Evolutionary conservation across 2,329 filamentous ascomycete genomes (phyloP), one percentile per base, ranked within the genome.

Genomic region (Colletotrichum eremochloae): DNA sequence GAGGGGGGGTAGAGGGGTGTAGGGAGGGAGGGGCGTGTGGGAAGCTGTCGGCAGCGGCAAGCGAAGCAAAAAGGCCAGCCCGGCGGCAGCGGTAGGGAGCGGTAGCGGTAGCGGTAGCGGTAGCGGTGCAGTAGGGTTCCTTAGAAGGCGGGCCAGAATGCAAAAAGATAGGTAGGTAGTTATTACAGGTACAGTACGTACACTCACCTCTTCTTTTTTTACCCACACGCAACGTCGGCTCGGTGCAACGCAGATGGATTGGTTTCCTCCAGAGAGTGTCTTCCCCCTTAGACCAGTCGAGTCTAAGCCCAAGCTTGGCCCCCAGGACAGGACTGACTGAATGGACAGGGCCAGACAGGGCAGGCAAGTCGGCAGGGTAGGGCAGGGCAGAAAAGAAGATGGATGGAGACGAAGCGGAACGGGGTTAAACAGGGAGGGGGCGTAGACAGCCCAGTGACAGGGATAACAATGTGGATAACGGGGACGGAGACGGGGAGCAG

Each of bases 41-140:
- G 44, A 42, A 42, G 14, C 61, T 77, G 44, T 62, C 56, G 63
- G 68, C 53, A 69, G 67, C 67, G 36, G 61, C 68, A 71, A 71
- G 63, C 63, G 31, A 46, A 29, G 63, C 44, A 48, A 60, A 66
- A 44, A 57, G 53, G 33, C 44, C 48, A 67, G 64, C 48, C 36
- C 24, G 24, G 60, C 60, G 60, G 60, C 33, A 63, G 31, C 60
- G 20, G 44, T 62, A 63, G 46, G 36, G 29, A 42, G 56, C 33
- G 55, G 63, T 63, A 63, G 46, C 46, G 44, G 33, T 24, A 44
- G 56, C 33, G 56, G 68, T 62, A 44, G 61, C 48, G 38, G 48
- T 24, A 63, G 60, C 46, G 36, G 48, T 56, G 20, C 33, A 20
- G 36, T 57, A 40, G 55, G 55, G 55, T 40, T 42, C 36, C 36